Evolutionary conservation across 1,139 yeast genomes (phyloP).

Genomic region (Hanseniaspora sp.): DNA sequence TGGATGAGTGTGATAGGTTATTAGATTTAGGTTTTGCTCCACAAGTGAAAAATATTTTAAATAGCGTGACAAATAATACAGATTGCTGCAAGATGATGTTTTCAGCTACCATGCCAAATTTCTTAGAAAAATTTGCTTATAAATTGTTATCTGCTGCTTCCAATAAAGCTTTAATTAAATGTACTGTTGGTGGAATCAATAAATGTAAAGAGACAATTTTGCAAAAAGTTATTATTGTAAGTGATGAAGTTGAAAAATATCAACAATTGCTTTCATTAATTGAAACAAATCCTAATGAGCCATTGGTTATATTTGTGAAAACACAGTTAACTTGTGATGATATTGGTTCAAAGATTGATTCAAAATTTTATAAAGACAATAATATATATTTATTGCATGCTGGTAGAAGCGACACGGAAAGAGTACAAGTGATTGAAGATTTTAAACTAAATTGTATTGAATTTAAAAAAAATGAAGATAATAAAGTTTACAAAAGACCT

Average conservation of each 20-base stretch:
- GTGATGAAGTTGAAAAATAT: conserved; percentile 43
- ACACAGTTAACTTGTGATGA: conserved; percentile 74
- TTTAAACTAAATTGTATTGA: conserved; percentile 48
- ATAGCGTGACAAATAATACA: conserved; percentile 70
- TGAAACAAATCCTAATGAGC: conserved; percentile 32
- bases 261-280: conserved; percentile 36
- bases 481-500: conserved; percentile 19
- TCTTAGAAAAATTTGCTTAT: conserved; percentile 65
- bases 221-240: conserved; percentile 57
- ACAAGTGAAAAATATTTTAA: conserved; percentile 72
- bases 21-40: conserved; percentile 98
- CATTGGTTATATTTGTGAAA: conserved; percentile 73
- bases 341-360: conserved; percentile 37
- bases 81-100: conserved; percentile 68
- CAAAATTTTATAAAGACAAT: conserved; percentile 34
- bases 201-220: conserved; percentile 72
- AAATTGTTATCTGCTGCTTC: neutral
- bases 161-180: conserved; percentile 40
- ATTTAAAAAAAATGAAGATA: conserved; percentile 21
- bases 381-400: conserved; percentile 72
- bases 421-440: conserved; percentile 63
- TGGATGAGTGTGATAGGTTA: conserved; percentile 96
- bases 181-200: conserved; percentile 72
- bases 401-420: conserved; percentile 78
- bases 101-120: conserved; percentile 85